These are phyloP conservation scores for Mycogone perniciosa DNA, from an alignment of 2,329 filamentous ascomycete genomes.

Conservation along the genomic window DNA sequence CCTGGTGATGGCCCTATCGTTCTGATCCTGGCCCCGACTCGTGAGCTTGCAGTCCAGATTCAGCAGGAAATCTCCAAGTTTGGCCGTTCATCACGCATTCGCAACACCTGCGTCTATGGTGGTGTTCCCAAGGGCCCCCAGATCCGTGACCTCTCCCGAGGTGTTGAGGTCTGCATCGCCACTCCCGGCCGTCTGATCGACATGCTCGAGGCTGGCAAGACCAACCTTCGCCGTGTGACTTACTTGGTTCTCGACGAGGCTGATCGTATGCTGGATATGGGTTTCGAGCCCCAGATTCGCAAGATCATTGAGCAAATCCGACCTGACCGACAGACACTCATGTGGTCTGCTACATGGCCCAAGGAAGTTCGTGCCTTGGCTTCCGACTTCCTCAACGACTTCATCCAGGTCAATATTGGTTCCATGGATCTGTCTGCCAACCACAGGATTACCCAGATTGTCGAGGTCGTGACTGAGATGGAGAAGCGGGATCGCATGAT, in stretches of 20 bases:
- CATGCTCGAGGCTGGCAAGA: conserved; percentile 96
- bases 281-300: conserved; percentile 98
- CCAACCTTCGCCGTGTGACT: conserved; percentile 94
- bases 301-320: conserved; percentile 98
- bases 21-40: conserved; percentile 88
- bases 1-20: conserved; percentile 96
- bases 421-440: conserved; percentile 95
- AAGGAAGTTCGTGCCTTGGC: conserved; percentile 95
- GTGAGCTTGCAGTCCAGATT: conserved; percentile 97
- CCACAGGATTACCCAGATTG: conserved; percentile 95
- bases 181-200: conserved; percentile 97
- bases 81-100: conserved; percentile 93
- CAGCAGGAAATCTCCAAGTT: conserved; percentile 99
- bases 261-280: conserved; percentile 99
- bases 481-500: conserved; percentile 98
- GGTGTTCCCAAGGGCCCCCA: conserved; percentile 97
- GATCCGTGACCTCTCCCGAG: conserved; percentile 87
- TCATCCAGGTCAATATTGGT: conserved; percentile 98
- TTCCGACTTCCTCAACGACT: conserved; percentile 84
- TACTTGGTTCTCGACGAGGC: conserved; percentile 98
- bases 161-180: conserved; percentile 97
- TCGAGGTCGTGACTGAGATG: conserved; percentile 91
- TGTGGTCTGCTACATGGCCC: conserved; percentile 99
- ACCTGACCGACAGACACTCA: conserved; percentile 96
- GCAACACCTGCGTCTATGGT: conserved; percentile 98